Evolutionary conservation across 2,329 filamentous ascomycete species (phyloP), one percentile per base, ranked within the genome.

Genomic region (Penicillium sp.): DNA sequence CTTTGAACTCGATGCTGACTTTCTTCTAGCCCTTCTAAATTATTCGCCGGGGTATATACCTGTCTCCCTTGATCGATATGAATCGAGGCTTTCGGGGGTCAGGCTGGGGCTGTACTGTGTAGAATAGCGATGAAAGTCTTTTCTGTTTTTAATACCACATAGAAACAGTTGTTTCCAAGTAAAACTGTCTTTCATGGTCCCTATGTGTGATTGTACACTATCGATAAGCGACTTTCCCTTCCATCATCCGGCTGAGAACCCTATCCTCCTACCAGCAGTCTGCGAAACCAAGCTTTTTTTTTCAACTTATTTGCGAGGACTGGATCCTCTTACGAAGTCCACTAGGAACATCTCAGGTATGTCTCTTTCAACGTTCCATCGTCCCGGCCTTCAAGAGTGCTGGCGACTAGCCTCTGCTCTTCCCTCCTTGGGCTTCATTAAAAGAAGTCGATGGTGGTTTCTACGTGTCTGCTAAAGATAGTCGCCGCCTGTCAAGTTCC

Each of bases 1-100:
- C 5, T 31, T 51, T 43, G 25, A 5, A 5, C 25, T 31, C 13
- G 5, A 36, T 61, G 51, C 70, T 73, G 48, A 73, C 59, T 31
- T 13, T 41, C 4, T 27, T 39, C 25, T 50, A 75, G 72, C 72
- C 72, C 55, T 75, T 74, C 64, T 75, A 74, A 74, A 70, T 59
- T 50, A 60, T 60, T 60, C 40, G 45, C 55, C 40, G 29, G 33
- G 56, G 46, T 55, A n/a, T 61, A 50, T 59, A 56, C 58, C 55
- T 62, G 46, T 41, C 36, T 46, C n/a, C 21, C 29, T 52, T 44
- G 55, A 55, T 49, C 40, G 56, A 45, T 34, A 46, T 43, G 56
- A 52, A 44, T 57, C 57, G 48, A 60, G 53, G 52, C 52, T 60
- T 50, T 48, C 47, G 49, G 45, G 45, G 16, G 57, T 43, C 55